phyloP scores from a whole-genome alignment of 495 filamentous ascomycete species.

The Xylaria acuta region DNA sequence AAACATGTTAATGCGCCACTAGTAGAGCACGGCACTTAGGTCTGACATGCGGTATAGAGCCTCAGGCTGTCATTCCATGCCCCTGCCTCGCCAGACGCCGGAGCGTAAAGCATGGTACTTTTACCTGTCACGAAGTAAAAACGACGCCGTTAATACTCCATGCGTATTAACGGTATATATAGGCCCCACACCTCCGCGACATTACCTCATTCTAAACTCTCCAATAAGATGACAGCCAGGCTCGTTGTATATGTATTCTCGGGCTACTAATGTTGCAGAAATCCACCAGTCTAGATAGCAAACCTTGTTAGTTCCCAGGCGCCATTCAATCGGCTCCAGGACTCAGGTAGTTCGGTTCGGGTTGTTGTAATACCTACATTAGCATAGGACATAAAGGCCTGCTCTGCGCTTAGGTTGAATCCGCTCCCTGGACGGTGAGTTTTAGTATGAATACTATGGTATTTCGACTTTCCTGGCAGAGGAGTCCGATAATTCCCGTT shows the following conservation, averaged over 20 bases:
- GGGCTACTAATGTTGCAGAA: not conserved
- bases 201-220: not conserved
- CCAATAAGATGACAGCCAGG: not conserved
- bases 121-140: too few species aligned
- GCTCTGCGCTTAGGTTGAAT: not conserved
- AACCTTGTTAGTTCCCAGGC: not conserved
- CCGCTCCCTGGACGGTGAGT: not conserved
- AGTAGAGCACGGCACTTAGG: too few species aligned
- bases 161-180: too few species aligned
- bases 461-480: not conserved
- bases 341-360: not conserved
- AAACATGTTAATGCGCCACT: too few species aligned
- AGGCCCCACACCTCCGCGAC: too few species aligned
- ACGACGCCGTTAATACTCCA: too few species aligned
- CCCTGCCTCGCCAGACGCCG: not conserved
- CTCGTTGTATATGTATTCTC: not conserved
- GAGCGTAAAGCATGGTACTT: constrained; percentile 1
- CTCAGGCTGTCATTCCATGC: not conserved
- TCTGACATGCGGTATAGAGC: not conserved
- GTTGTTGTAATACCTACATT: not conserved
- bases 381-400: not conserved
- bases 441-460: not conserved
- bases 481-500: not conserved
- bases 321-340: not conserved
- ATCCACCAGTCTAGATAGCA: not conserved